phyloP scores from a whole-genome alignment of 1,284 basidiomycete species.

The Ganoderma sinense region DNA sequence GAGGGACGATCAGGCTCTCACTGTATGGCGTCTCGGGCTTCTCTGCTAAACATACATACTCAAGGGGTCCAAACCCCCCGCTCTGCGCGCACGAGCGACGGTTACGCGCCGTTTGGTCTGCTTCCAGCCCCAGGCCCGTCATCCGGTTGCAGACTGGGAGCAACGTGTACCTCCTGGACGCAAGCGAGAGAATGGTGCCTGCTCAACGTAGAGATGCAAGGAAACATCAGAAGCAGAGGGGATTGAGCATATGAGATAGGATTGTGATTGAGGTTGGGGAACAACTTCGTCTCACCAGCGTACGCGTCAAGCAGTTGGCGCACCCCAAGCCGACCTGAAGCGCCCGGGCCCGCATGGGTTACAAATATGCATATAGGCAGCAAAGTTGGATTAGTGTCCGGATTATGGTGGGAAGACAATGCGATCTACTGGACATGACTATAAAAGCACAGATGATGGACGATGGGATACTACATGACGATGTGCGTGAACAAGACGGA shows the following conservation, averaged over 20 bases:
- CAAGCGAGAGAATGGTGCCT: not conserved
- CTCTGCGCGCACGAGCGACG: not conserved
- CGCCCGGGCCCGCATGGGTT: not conserved
- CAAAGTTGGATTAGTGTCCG: conserved; percentile 25
- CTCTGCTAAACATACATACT: not conserved
- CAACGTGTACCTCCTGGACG: not conserved
- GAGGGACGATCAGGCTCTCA: not conserved
- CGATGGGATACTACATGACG: conserved; percentile 26
- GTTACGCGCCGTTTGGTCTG: not conserved
- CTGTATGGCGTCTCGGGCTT: not conserved
- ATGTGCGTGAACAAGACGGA: conserved; percentile 9
- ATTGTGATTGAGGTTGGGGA: not conserved
- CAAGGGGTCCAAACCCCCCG: not conserved
- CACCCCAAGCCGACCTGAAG: not conserved
- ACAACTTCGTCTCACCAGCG: not conserved
- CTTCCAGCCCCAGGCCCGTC: not conserved
- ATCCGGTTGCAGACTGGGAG: not conserved
- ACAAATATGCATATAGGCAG: not conserved
- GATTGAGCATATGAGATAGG: not conserved
- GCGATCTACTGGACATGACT: conserved; percentile 31
- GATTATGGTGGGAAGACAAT: conserved; percentile 17
- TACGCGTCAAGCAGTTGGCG: not conserved
- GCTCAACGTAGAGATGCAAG: not conserved
- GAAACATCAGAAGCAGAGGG: not conserved
- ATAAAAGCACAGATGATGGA: conserved; percentile 32